Evolutionary conservation across 805 yeast species (phyloP), one percentile per base, ranked within the genome.

Genomic region (Wickerhamiella lipophila): DNA sequence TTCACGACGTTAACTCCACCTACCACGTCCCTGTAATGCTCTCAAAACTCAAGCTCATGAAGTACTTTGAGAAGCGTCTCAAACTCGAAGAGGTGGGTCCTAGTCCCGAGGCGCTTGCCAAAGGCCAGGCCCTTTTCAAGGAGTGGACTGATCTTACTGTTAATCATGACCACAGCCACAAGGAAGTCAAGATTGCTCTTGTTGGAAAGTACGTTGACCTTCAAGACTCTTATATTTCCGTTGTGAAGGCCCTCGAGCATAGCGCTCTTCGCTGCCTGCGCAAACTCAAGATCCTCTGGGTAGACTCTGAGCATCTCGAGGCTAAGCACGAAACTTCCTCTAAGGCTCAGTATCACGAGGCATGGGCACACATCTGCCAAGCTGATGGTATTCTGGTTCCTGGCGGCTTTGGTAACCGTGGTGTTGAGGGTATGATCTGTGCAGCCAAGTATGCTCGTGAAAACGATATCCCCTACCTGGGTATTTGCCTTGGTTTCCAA

Each of bases 371-470:
- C 57, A 79, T 92, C 55, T 84, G 95, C 64, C 78, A 82, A 60
- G 95, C 97, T 22, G 95, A 92, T 66, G 97, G 98, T 67, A 83
- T 92, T 55, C 75, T 92, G 52, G 96, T 92, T 50, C 98, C 99
- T 35, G 99, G 99, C 63, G 99, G 99, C 1, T 92, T 92, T 62
- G 99, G 99, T 52, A 68, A 78, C 45, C 81, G 99, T 67, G 99
- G 99, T 68, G 85, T 86, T 52, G 97, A 92, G 69, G 99, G 98
- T 59, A 92, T 92, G 99, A 74, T 92, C 64, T 71, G 84, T 34
- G 98, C 97, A 52, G 94, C 96, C 49, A 82, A 84, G 67, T 92
- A 94, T 82, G 98, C 98, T n/a, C 81, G 99, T 70, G 95, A 83
- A 67, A 86, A 86, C 70, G 76, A 81, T 61, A 76, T 86, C 51